These are phyloP conservation scores for Leccinum fibrillosum DNA, from an alignment of 768 basidiomycete genomes.

Conservation along the genomic window DNA sequence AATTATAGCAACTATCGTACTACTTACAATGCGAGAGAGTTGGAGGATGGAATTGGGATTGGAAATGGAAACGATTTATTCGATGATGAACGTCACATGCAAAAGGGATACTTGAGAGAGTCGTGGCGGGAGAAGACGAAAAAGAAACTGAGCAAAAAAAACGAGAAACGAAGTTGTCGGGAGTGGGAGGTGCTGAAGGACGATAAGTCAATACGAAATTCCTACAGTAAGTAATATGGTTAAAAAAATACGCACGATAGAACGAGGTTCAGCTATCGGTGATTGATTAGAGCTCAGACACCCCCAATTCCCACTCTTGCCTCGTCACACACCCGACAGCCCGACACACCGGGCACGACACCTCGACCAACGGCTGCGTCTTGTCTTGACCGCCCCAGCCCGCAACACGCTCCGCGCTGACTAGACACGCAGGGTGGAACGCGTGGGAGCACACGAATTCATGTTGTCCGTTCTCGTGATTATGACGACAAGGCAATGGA, in stretches of 20 bases:
- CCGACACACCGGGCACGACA: slow-evolving; percentile 74
- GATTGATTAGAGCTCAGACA: slow-evolving; percentile 24
- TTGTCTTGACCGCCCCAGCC: slow-evolving; percentile 54
- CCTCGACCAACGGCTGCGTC: slow-evolving; percentile 47
- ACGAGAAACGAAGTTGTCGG: neutral
- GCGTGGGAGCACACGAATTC: slow-evolving; percentile 51
- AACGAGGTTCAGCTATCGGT: neutral
- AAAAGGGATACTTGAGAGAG: neutral
- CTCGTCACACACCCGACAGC: slow-evolving; percentile 56
- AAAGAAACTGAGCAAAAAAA: neutral
- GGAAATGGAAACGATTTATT: neutral
- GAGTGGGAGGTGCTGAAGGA: neutral
- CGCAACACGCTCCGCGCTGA: slow-evolving; percentile 61
- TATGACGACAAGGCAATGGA: slow-evolving; percentile 6
- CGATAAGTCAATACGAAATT: neutral
- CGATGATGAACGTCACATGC: neutral
- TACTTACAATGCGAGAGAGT: neutral
- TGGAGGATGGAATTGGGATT: neutral
- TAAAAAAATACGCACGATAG: slow-evolving; percentile 3
- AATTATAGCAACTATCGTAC: neutral
- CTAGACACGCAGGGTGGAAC: slow-evolving; percentile 74
- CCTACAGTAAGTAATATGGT: neutral
- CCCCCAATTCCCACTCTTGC: slow-evolving; percentile 59
- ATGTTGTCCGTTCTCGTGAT: slow-evolving; percentile 6
- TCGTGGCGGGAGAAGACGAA: neutral